phyloP scores from a whole-genome alignment of 2,329 filamentous ascomycete genomes.

The Fusarium sp. region DNA sequence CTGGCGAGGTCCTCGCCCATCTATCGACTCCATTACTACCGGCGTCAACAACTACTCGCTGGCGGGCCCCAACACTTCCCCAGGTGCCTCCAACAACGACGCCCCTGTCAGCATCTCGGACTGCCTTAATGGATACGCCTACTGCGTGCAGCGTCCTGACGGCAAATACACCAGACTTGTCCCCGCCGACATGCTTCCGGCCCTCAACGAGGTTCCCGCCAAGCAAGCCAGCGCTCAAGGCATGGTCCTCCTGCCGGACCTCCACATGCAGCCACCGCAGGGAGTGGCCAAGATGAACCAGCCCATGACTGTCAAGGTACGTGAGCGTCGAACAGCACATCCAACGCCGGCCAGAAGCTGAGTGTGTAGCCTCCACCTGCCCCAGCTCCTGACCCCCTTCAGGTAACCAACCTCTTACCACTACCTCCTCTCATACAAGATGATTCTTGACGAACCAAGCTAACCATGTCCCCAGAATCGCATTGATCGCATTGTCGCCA shows the following conservation, averaged over 20 bases:
- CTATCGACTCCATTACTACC: conserved; percentile 5
- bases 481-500: conserved; percentile 50
- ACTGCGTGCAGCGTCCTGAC: conserved; percentile 30
- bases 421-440: not conserved
- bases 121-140: conserved; percentile 33
- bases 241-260: conserved; percentile 61
- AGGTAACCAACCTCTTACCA: conserved; percentile 44
- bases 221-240: conserved; percentile 53
- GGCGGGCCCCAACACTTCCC: not conserved
- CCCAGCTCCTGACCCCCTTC: conserved; percentile 47
- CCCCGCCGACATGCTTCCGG: conserved; percentile 36
- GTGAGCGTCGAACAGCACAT: conserved; percentile 32
- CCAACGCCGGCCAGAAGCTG: conserved; percentile 39
- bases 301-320: conserved; percentile 54
- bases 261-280: conserved; percentile 52
- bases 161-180: conserved; percentile 34
- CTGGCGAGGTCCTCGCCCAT: conserved; percentile 33
- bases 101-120: conserved; percentile 34
- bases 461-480: conserved; percentile 43
- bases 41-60: conserved; percentile 29
- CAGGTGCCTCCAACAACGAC: not conserved
- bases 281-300: conserved; percentile 54
- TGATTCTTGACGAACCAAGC: not conserved
- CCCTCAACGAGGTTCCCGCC: conserved; percentile 56
- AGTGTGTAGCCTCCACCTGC: conserved; percentile 42